phyloP scores from a whole-genome alignment of 1,284 basidiomycete species.

The Ustilago esculenta region DNA sequence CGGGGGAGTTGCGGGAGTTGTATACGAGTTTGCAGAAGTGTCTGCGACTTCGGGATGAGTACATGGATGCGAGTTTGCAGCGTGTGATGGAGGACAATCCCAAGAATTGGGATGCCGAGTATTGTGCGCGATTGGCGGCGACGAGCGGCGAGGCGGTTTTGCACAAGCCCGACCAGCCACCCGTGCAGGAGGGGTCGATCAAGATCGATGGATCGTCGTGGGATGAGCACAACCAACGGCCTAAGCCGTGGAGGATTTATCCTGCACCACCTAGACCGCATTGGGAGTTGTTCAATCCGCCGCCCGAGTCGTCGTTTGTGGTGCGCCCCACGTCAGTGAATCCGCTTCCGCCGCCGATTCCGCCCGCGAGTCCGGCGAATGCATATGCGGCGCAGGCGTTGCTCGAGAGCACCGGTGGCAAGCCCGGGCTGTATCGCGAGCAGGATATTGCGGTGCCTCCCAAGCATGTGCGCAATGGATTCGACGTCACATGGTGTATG shows the following conservation, averaged over 20 bases:
- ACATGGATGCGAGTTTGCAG: conserved; percentile 63
- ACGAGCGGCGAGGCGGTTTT: conserved; percentile 9
- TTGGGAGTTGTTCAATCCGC: conserved; percentile 66
- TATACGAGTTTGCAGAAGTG: conserved; percentile 62
- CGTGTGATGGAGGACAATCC: conserved; percentile 63
- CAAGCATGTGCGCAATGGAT: conserved; percentile 37
- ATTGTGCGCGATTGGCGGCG: conserved; percentile 48
- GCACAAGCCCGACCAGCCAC: neutral
- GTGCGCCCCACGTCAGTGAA: conserved; percentile 52
- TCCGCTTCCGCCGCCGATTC: conserved; percentile 57
- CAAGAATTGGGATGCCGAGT: conserved; percentile 67
- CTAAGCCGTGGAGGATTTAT: conserved; percentile 65
- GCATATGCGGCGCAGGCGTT: conserved; percentile 62
- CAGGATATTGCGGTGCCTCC: conserved; percentile 51
- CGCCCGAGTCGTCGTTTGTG: conserved; percentile 63
- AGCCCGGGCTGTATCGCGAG: conserved; percentile 60
- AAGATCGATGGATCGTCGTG: conserved; percentile 61
- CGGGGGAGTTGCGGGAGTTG: conserved; percentile 56
- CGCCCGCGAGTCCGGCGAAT: conserved; percentile 65
- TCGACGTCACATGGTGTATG: conserved; percentile 50
- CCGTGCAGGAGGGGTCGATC: conserved; percentile 40
- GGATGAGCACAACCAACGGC: conserved; percentile 34
- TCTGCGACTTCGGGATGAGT: conserved; percentile 63
- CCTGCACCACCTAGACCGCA: conserved; percentile 65
- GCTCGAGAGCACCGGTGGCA: conserved; percentile 63